These are phyloP conservation scores for Blakeslea trispora DNA, from an alignment of 371 early-diverging fungal genomes.

Conservation along the genomic window DNA sequence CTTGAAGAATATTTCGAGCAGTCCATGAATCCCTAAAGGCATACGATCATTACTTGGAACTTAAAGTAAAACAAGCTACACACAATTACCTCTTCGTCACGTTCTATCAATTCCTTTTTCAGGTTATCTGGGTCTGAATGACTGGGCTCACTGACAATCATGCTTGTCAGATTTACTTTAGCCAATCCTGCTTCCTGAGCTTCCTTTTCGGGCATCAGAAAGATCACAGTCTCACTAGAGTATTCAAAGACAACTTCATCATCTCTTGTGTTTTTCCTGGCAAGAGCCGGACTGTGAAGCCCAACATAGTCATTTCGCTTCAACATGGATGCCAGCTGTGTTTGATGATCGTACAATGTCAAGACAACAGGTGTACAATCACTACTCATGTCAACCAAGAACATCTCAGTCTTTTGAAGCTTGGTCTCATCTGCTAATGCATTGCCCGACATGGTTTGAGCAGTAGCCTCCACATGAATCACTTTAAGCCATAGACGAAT, in stretches of 20 bases:
- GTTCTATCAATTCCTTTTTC: conserved; percentile 28
- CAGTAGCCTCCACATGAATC: conserved; percentile 32
- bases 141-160: neutral
- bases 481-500: conserved; percentile 43
- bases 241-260: conserved; percentile 34
- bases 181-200: conserved; percentile 36
- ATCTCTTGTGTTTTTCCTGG: neutral
- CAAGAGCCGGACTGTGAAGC: conserved; percentile 9
- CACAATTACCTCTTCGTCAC: conserved; percentile 35
- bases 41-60: conserved; percentile 1
- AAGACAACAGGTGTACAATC: conserved; percentile 32
- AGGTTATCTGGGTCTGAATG: neutral
- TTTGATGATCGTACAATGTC: conserved; percentile 38
- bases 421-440: conserved; percentile 12
- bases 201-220: conserved; percentile 45
- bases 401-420: conserved; percentile 27
- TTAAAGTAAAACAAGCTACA: neutral
- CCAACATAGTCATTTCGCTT: conserved; percentile 43
- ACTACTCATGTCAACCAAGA: conserved; percentile 36
- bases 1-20: conserved; percentile 31
- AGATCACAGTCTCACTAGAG: conserved; percentile 33
- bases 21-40: conserved; percentile 40
- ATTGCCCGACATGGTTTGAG: conserved; percentile 16
- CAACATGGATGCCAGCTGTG: conserved; percentile 27
- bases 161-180: conserved; percentile 22